These are phyloP conservation scores for Aspergillus panamensis DNA, from an alignment of 495 filamentous ascomycete species.

Conservation along the genomic window DNA sequence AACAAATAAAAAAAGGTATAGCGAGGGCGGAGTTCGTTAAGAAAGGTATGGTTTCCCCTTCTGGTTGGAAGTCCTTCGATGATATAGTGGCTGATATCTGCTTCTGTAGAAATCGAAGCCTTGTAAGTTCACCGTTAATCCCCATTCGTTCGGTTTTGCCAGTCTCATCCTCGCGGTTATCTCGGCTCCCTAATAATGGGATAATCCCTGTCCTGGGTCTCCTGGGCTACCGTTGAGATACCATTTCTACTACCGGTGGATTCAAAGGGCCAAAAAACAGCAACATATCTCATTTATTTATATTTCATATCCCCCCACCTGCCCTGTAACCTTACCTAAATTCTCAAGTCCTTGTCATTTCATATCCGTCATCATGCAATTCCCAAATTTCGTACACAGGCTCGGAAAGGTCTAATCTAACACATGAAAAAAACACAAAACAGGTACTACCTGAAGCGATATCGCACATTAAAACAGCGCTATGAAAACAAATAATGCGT, in stretches of 20 bases:
- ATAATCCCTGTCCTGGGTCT: background rate
- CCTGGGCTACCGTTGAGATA: background rate
- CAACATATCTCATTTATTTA: background rate
- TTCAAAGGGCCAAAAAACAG: background rate
- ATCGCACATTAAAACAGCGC: conserved; percentile 79
- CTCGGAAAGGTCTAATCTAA: conserved; percentile 14
- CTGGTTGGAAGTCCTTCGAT: background rate
- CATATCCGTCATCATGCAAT: conserved; percentile 25
- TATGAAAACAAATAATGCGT: conserved; percentile 55
- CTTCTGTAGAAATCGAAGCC: conserved; percentile 72
- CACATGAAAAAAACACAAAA: conserved; percentile 6
- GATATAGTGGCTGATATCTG: background rate
- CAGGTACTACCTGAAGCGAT: conserved; percentile 94
- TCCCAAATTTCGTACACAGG: conserved; percentile 1
- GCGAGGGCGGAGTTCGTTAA: conserved; percentile 80
- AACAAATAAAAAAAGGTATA: conserved; percentile 70
- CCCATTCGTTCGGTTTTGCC: background rate
- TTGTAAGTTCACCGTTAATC: conserved; percentile 57
- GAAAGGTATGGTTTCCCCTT: conserved; percentile 58
- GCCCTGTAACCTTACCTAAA: background rate
- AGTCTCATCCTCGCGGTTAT: background rate
- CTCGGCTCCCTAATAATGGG: background rate
- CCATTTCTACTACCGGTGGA: conserved; percentile 1
- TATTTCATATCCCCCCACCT: background rate
- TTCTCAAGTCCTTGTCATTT: background rate